Evolutionary conservation across 345 rosid species (phyloP).

Genomic region (Geranium rotundifolium): DNA sequence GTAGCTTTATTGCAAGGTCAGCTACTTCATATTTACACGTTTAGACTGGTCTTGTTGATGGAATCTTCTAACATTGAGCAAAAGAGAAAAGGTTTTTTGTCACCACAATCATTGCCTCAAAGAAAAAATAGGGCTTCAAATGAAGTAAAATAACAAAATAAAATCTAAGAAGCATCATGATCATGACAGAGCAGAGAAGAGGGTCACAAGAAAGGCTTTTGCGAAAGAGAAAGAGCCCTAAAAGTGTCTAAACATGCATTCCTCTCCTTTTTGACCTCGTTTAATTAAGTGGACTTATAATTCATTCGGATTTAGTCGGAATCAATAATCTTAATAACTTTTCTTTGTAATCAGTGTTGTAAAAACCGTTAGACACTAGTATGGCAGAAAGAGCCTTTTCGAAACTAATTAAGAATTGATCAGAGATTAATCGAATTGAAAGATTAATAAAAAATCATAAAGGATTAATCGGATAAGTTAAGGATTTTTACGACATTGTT

Average conservation of each 20-base stretch:
- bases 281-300: too few species aligned
- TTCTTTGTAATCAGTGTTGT: too few species aligned
- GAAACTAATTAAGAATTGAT: too few species aligned
- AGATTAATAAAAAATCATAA: too few species aligned
- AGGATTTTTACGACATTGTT: too few species aligned
- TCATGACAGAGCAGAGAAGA: not conserved
- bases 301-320: too few species aligned
- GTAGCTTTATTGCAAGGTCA: constrained; percentile 24
- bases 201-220: not conserved
- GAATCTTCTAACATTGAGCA: constrained; percentile 40
- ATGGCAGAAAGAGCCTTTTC: too few species aligned
- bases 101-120: constrained; percentile 29
- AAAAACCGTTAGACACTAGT: too few species aligned
- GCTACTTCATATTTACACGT: constrained; percentile 16
- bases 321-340: too few species aligned
- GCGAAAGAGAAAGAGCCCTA: too few species aligned
- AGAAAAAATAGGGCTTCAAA: constrained; percentile 4
- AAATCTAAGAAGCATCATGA: constrained; percentile 23
- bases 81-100: constrained; percentile 21
- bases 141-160: constrained; percentile 9
- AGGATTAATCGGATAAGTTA: too few species aligned
- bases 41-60: constrained; percentile 18
- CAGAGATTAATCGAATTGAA: too few species aligned
- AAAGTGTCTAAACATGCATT: not conserved
- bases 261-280: not conserved